Base-by-base conservation (phyloP, 2,329 filamentous ascomycete species). In the Hypoxylon sp. region DNA sequence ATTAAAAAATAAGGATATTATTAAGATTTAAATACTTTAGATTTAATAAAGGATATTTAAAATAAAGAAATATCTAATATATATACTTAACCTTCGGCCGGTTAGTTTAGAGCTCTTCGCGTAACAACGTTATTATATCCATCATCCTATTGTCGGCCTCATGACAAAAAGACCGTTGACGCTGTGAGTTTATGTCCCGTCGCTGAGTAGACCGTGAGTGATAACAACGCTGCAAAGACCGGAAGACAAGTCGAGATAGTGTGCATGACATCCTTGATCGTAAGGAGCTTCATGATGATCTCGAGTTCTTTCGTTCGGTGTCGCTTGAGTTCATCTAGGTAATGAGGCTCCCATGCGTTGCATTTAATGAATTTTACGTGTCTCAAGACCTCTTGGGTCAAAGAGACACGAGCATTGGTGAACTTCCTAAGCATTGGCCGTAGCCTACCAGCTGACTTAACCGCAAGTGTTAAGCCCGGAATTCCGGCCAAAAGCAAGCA, bases 361-460 rank as follows among this genome's bases (percentile, higher is more conserved):
- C 89, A 97, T 79, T 97, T 97, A 80, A 97, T 93, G 76, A 97
- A 97, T 27, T 93, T 88, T 15, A 97, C 93, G 0, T 92, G 91
- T 71, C 93, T 90, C 11, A 97, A 76, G 56, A 97, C 96, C 76
- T 97, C 94, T 76, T 97, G 94, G 0, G 93, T 97, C 29, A 97
- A 83, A 50, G 91, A 92, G 11, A 97, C 93, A 66, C 94, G 88
- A 80, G 95, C 91, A 77, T 97, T 94, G 2, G 94, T 97, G 65
- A 97, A 74, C 92, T 93, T 84, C 97, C 97, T 97, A 27, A 79
- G 84, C 74, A 88, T 89, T 73, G 94, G 88, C 54, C 93, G 88
- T 11, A 81, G 81, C 71, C 90, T 88, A 73, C 97, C 92, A 8
- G 92, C 90, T 61, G 84, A 86, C 3, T 91, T 93, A 21, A 97